Percentiles rank a stretch among this genome's conserved stretches.
phyloP scores from a whole-genome alignment of 176 grass and related monocot genomes.

The Dendrocalamus sinicus region DNA sequence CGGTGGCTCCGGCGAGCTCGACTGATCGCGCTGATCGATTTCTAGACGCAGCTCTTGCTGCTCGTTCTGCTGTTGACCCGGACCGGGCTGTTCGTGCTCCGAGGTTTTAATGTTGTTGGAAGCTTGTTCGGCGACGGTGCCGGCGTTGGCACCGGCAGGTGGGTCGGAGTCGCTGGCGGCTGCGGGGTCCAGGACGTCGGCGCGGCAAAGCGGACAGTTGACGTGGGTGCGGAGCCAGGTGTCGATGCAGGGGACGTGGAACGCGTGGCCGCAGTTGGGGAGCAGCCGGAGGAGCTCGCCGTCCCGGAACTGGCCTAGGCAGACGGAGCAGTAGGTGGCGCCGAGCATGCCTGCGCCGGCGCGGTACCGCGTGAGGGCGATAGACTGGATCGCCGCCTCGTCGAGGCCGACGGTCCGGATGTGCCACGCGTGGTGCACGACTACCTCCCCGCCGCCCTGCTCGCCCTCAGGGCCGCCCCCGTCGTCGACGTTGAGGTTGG shows the following conservation, averaged over 20 bases:
- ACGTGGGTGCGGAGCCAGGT: conserved; percentile 88
- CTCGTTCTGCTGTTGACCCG: neutral
- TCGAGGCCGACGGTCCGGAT: conserved; percentile 88
- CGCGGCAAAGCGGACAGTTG: conserved; percentile 86
- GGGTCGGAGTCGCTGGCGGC: neutral
- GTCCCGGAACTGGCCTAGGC: conserved; percentile 79
- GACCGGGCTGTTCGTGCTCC: neutral
- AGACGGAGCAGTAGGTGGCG: conserved; percentile 75
- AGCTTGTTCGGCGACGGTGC: neutral
- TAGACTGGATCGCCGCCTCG: conserved; percentile 64
- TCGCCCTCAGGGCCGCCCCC: neutral
- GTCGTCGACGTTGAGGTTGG: neutral
- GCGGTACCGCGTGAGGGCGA: conserved; percentile 56
- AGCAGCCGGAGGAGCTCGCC: conserved; percentile 90
- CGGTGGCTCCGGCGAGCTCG: neutral
- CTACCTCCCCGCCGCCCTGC: neutral
- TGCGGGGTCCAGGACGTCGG: conserved; percentile 44
- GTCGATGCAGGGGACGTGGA: conserved; percentile 84
- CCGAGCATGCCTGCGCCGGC: conserved; percentile 39
- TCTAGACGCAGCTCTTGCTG: conserved; percentile 18
- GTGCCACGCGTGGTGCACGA: conserved; percentile 81
- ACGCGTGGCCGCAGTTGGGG: conserved; percentile 84
- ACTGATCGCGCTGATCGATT: neutral
- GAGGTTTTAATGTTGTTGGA: neutral
- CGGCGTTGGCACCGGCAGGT: neutral